Base-by-base conservation (phyloP, 805 yeast genomes). In the Yamadazyma sp. region DNA sequence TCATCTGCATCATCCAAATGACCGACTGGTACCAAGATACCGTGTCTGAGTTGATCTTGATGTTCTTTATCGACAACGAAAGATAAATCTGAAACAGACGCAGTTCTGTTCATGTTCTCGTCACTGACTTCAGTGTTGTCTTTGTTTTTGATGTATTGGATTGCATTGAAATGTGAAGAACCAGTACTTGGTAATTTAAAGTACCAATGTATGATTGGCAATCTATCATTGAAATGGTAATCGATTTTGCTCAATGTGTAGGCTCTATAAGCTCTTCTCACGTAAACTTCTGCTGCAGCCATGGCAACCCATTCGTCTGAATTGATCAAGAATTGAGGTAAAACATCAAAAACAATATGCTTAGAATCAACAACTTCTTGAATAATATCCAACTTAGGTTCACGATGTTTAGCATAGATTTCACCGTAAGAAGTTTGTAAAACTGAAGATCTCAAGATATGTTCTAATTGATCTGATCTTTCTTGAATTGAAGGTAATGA, bases 281-380 rank as follows among this genome's bases (percentile, higher is more conserved):
- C 82, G 62, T 93, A 93, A 40, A 93, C 95, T 65, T 93, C 97
- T 30, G 95, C 87, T 23, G 98, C 98, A 23, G 98, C 98, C 47
- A 91, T 77, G 3, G 91, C 84, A 42, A 93, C 91, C 73, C 86
- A 86, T 31, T 83, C 85, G 54, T 94, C 97, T 9, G 74, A 54
- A 49, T 86, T 84, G 36, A 75, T 78, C 65, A 93, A 78, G 66
- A 93, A 93, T 65, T 87, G 97, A 29, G 95, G 76, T 59, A 93
- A 75, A 24, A 94, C 98, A 58, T 93, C 99, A 59, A 91, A 93
- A 13, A 93, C 97, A 40, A 91, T 86, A 66, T 86, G 94, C 59
- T 86, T 89, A 33, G 98, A 89, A 57, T 93, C 98, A 49, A 93
- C 89, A 38, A 93, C 93, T 61, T 93, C 98, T 45, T 82, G 79